phyloP scores from a whole-genome alignment of 371 early-diverging fungal genomes.

The Syncephalastrum contaminatum region DNA sequence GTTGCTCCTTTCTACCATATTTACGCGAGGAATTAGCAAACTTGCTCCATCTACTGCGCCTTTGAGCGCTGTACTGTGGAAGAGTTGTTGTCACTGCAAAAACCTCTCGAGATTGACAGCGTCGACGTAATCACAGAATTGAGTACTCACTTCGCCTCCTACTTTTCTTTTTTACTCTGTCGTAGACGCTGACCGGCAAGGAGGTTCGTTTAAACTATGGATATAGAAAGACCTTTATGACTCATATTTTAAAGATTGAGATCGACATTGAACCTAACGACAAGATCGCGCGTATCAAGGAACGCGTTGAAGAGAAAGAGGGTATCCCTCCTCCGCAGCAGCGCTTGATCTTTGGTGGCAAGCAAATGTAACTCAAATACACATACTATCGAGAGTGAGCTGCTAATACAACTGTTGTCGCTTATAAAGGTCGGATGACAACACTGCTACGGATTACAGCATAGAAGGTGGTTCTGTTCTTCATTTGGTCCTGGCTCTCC shows the following conservation, averaged over 20 bases:
- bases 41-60: too few relatives aligned
- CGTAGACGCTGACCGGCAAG: constrained; percentile 90
- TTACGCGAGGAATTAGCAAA: too few relatives aligned
- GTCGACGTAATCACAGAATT: too few relatives aligned
- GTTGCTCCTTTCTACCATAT: neutral
- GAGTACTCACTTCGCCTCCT: too few relatives aligned
- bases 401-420: neutral
- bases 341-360: constrained; percentile 92
- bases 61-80: too few relatives aligned
- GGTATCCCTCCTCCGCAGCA: constrained; percentile 97
- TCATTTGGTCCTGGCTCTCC: constrained; percentile 96
- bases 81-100: too few relatives aligned
- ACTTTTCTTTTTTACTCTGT: neutral
- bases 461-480: constrained; percentile 91
- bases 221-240: neutral
- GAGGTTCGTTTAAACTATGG: constrained; percentile 59
- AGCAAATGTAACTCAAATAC: constrained; percentile 75
- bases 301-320: constrained; percentile 94
- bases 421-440: constrained; percentile 79
- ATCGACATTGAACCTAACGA: constrained; percentile 90
- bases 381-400: neutral
- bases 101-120: too few relatives aligned
- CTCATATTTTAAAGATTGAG: constrained; percentile 69
- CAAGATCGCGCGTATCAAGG: constrained; percentile 91
- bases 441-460: constrained; percentile 73